Evolutionary conservation across 495 filamentous ascomycete species (phyloP).

Genomic region (Aspergillus campestris): DNA sequence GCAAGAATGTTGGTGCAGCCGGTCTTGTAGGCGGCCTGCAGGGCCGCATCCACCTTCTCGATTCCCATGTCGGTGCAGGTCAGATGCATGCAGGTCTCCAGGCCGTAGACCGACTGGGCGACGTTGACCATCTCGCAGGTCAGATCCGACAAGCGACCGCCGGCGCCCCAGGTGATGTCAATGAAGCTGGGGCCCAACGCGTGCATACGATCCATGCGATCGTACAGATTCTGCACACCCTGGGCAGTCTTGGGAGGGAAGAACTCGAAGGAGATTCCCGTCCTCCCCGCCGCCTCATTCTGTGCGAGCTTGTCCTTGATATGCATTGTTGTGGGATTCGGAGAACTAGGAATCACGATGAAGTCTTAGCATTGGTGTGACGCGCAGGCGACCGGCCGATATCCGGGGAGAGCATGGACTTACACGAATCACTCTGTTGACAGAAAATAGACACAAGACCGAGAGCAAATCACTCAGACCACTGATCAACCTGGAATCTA

Average conservation of each 20-base stretch:
- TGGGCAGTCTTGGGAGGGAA: slow-evolving; percentile 98
- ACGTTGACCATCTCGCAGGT: slow-evolving; percentile 98
- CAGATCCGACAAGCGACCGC: slow-evolving; percentile 79
- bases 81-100: slow-evolving; percentile 99
- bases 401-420: too few relatives aligned
- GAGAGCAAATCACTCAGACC: too few relatives aligned
- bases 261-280: slow-evolving; percentile 98
- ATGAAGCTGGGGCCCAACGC: slow-evolving; percentile 87
- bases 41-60: slow-evolving; percentile 81
- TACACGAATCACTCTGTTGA: too few relatives aligned
- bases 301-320: slow-evolving; percentile 88
- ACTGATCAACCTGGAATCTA: too few relatives aligned
- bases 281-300: slow-evolving; percentile 61
- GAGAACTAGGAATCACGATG: neutral
- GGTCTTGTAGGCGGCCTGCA: slow-evolving; percentile 82
- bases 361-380: neutral
- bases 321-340: slow-evolving; percentile 50
- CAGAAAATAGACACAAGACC: too few relatives aligned
- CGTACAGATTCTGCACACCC: slow-evolving; percentile 99
- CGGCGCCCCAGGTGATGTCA: slow-evolving; percentile 98
- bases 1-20: slow-evolving; percentile 98
- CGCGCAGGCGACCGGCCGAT: too few relatives aligned
- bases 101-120: slow-evolving; percentile 89
- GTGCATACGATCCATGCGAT: slow-evolving; percentile 99
- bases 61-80: slow-evolving; percentile 97